Evolutionary conservation across 495 filamentous ascomycete species (phyloP), one percentile per base, ranked within the genome.

Genomic region (Tuber aestivum): DNA sequence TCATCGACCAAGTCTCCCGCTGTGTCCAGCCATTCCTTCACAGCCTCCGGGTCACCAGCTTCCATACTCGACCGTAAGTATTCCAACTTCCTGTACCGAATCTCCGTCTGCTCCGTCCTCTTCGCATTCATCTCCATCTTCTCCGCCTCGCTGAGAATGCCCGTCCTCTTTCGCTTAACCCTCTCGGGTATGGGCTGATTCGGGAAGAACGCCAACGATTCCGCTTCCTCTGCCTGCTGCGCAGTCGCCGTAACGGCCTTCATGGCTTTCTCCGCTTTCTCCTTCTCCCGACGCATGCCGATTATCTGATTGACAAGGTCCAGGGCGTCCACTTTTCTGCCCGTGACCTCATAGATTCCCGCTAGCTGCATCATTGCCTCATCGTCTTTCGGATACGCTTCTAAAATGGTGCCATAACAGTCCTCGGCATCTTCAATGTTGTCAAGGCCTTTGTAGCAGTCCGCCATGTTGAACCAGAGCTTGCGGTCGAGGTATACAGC

Each of bases 1-100:
- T 94, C 92, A 78, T 94, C 89, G 27, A 94, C 86, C 32, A 97
- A 86, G 72, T 89, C 87, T 80, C 89, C 88, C 0, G 93, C 92
- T 44, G 90, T 90, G 77, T 90, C 87, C 83, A 96, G 89, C 91
- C 93, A 97, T 41, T 89, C 87, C 32, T 86, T 84, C 23, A 84
- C 87, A 21, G 90, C 88, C 70, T 87, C 84, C 3, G 82, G 71
- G 70, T 89, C 86, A 1, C 90, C 90, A 18, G 83, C 83, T 77
- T 87, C 84, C 37, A 89, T 85, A 0, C 80, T 81, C 6, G 86
- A 85, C 37, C 87, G 85, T 20, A 91, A 79, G n/a, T 87, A 85
- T 70, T 85, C 83, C 75, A 92, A 82, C 48, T 87, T 87, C 23
- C 80, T 80, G 79, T 89, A 92, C 73, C 91, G 87, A 74, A 85